Base-by-base conservation (phyloP, 2,329 filamentous ascomycete genomes). In the Cucurbitaria berberidis region DNA sequence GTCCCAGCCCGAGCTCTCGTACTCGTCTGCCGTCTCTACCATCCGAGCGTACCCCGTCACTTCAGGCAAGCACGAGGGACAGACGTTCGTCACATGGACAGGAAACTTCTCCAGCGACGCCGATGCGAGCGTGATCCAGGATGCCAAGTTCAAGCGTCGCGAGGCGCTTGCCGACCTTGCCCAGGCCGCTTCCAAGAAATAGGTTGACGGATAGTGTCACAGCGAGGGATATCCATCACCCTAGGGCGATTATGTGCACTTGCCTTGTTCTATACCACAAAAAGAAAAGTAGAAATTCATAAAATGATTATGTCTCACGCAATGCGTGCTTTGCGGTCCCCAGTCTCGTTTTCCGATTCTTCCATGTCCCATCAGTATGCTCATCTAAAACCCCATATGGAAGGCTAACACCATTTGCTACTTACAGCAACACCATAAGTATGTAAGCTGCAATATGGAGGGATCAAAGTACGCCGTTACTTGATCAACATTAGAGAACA, bases 111-210 rank as follows among this genome's bases (percentile, higher is more conserved):
- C 84, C 24, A 87, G 82, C 64, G 87, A 89, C 74, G 87, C 87
- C 45, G 86, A 88, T 73, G 85, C 86, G 35, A 85, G 86, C 63
- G 87, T 89, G 53, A 89, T 90, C 60, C 84, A 88, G 74, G 88
- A 90, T 69, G 88, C 87, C 66, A 89, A 88, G 78, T 90, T 86
- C 82, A 90, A 90, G 83, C 86, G 88, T 57, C 85, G 85, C 45
- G 88, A 90, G 71, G 87, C 86, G 44, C 80, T 90, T 32, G 83
- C 84, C 43, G 87, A 89, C 65, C 80, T 90, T 34, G 86, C 84
- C 52, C 81, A 81, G 65, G 80, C 75, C 27, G 82, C 78, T 34
- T 65, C 59, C 45, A 71, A 74, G 66, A 75, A 76, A 55, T 73
- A 72, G 55, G 46, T 40, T 51, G 52, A 36, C 15, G 22, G 29